Evolutionary conservation across 352 stramenopile species (phyloP), one percentile per base, ranked within the genome.

Genomic region (Pelagophyceae sp.): DNA sequence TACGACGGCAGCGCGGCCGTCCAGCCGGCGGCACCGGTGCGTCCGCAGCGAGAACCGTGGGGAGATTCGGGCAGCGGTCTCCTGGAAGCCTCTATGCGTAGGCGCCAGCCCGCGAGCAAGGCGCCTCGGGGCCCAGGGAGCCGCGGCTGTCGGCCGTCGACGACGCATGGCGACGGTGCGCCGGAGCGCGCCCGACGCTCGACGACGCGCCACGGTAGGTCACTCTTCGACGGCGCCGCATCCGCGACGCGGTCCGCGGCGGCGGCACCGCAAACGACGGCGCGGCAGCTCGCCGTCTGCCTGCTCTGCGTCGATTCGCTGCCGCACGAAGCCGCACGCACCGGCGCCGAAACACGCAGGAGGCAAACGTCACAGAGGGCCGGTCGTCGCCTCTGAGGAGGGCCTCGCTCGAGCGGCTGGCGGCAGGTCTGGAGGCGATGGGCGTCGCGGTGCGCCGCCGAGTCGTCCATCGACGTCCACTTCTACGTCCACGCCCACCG

Each of bases 401-500:
- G n/a, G n/a, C n/a, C n/a, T n/a, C n/a, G n/a, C n/a, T n/a, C n/a
- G n/a, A n/a, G n/a, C n/a, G n/a, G n/a, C n/a, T n/a, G n/a, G n/a
- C n/a, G n/a, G n/a, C n/a, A n/a, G 31, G 27, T 51, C 67, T 74
- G 67, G 67, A 33, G 67, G 15, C 2, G 3, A 1, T 74, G 67
- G 67, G 67, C 67, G 5, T 23, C 3, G 35, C 17, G 3, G 27
- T 58, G 19, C 35, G 67, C 11, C 1, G 38, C 33, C 20, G 2
- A 37, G 67, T 33, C 5, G 35, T 54, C 45, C 11, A 31, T 74
- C 20, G 35, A 58, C 67, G 67, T 74, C 35, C 5, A 2, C 15
- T 74, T 74, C 33, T 74, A 58, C 67, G 11, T 58, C 33, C 67
- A 74, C 67, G 67, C 67, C 5, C 67, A 74, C 37, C 67, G 67